Conservation (phyloP, 2,329 filamentous ascomycete species). For the Pseudogymnoascus sp. region DNA sequence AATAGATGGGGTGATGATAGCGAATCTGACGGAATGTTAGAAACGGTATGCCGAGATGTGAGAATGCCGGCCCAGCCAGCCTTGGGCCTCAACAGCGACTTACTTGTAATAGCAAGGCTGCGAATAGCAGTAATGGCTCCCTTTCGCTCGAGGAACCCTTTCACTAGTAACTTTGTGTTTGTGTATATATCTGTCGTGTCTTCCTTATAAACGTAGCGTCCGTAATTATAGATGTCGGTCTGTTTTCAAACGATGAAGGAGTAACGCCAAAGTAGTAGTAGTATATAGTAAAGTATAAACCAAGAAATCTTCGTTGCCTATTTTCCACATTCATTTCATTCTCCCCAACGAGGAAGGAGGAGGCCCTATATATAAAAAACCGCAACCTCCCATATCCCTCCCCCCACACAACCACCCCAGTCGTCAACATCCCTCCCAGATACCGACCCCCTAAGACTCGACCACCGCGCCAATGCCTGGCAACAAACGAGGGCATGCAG, state of each 20-base stretch:
- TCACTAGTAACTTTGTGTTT: neutral
- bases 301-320: neutral
- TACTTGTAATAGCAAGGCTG: neutral
- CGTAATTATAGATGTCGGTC: neutral
- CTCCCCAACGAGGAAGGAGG: neutral
- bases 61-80: neutral
- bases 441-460: neutral
- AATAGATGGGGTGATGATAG: neutral
- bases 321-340: neutral
- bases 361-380: neutral
- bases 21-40: neutral
- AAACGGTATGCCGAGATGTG: neutral
- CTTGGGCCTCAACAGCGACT: neutral
- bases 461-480: neutral
- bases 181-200: neutral
- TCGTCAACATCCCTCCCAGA: neutral
- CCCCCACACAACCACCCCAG: neutral
- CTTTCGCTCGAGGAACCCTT: neutral
- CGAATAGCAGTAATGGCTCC: neutral
- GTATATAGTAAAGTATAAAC: neutral
- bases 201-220: neutral
- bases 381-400: neutral
- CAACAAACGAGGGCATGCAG: neutral
- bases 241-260: neutral
- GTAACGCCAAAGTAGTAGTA: neutral